phyloP scores from a whole-genome alignment of 805 yeast genomes.

The Kodamaea fukazawae region DNA sequence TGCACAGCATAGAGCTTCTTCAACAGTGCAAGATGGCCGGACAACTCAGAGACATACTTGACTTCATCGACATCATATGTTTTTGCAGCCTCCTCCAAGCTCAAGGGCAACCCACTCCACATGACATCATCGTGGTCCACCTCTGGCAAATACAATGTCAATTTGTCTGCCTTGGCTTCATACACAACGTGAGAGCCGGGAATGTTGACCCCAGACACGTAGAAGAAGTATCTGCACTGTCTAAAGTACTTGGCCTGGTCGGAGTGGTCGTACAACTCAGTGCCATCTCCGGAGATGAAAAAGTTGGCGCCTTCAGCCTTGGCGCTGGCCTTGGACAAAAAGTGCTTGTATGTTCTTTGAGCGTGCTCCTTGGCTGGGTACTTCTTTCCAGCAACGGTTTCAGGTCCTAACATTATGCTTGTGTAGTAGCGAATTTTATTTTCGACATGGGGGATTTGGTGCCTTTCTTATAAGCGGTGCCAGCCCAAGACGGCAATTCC shows the following conservation, averaged over 20 bases:
- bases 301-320: constrained; percentile 29
- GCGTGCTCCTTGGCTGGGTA: constrained; percentile 88
- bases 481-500: no score
- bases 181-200: constrained; percentile 74
- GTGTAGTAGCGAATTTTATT: no score
- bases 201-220: constrained; percentile 77
- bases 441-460: no score
- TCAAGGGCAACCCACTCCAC: constrained; percentile 93
- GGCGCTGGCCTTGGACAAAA: constrained; percentile 21
- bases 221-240: constrained; percentile 89
- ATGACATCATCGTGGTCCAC: constrained; percentile 85
- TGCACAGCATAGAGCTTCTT: constrained; percentile 52
- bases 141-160: constrained; percentile 76
- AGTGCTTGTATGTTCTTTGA: constrained; percentile 45
- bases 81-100: constrained; percentile 58
- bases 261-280: constrained; percentile 65
- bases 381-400: constrained; percentile 36
- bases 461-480: no score
- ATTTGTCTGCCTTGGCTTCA: constrained; percentile 48
- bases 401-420: constrained; percentile 10
- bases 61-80: constrained; percentile 84
- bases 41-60: constrained; percentile 54
- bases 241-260: constrained; percentile 78
- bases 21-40: constrained; percentile 29
- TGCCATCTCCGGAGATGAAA: constrained; percentile 60